Evolutionary conservation across 441 rosid genomes (phyloP).

Genomic region (Sinapis alba): DNA sequence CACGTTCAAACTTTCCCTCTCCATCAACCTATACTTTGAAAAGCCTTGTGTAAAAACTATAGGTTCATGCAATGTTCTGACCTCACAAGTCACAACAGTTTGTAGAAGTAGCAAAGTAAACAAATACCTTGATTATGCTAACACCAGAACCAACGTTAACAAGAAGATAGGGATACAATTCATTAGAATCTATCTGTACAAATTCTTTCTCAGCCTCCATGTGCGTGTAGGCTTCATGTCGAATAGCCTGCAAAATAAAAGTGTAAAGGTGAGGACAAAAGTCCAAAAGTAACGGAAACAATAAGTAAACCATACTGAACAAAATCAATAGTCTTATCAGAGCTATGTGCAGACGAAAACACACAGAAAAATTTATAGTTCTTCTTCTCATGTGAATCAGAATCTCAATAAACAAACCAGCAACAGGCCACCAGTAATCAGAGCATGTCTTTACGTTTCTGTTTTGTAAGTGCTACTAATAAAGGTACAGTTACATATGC

Average conservation of each 20-base stretch:
- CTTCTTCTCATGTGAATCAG: constrained; percentile 4
- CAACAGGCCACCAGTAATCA: neutral
- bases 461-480: constrained; percentile 3
- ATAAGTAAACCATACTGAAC: neutral
- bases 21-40: constrained; percentile 79
- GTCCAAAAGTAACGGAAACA: neutral
- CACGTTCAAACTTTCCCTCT: constrained; percentile 95
- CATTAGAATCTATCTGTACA: constrained; percentile 89
- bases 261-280: neutral
- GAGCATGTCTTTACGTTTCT: neutral
- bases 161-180: constrained; percentile 95
- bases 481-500: neutral
- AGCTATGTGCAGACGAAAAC: neutral
- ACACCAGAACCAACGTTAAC: constrained; percentile 99
- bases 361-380: neutral
- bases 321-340: neutral
- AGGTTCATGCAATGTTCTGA: neutral
- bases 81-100: constrained; percentile 1
- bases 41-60: constrained; percentile 11
- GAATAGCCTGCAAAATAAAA: constrained; percentile 71
- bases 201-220: constrained; percentile 94
- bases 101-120: constrained; percentile 13
- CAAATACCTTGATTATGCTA: constrained; percentile 91
- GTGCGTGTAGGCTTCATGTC: constrained; percentile 99
- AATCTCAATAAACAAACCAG: constrained; percentile 8